These are phyloP conservation scores for Kappamyces sp. DNA, from an alignment of 192 early-diverging fungal genomes.

Conservation along the genomic window DNA sequence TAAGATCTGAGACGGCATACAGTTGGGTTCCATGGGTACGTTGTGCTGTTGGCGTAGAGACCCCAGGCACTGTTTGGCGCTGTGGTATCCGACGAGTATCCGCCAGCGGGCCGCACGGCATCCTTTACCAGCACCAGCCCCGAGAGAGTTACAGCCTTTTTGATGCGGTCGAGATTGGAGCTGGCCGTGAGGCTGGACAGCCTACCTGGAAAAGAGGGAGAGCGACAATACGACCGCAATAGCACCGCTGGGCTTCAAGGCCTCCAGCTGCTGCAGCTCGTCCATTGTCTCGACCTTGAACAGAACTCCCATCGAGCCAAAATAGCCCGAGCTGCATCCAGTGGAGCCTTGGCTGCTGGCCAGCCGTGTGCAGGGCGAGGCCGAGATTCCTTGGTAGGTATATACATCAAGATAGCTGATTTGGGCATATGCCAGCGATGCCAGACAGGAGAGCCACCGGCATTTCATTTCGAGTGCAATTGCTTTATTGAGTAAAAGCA, in stretches of 20 bases:
- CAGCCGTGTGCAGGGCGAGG: conserved; percentile 50
- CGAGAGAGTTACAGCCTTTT: conserved; percentile 52
- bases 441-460: too few species aligned
- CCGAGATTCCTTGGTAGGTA: conserved; percentile 34
- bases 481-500: too few species aligned
- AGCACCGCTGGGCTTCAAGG: conserved; percentile 19
- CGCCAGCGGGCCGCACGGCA: conserved; percentile 24
- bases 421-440: conserved; percentile 12
- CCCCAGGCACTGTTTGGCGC: conserved; percentile 69
- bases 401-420: conserved; percentile 23
- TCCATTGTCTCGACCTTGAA: not conserved
- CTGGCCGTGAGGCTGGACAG: conserved; percentile 40
- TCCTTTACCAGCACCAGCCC: conserved; percentile 17
- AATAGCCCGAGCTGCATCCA: conserved; percentile 34
- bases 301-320: conserved; percentile 36
- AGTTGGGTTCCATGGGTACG: conserved; percentile 64
- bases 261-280: too few species aligned
- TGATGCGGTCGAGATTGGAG: conserved; percentile 35
- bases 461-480: too few species aligned
- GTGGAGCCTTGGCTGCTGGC: conserved; percentile 47
- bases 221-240: conserved; percentile 14
- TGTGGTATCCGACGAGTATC: conserved; percentile 49
- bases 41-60: conserved; percentile 48
- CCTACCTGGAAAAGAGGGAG: not conserved
- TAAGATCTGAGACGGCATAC: conserved; percentile 27